phyloP scores from a whole-genome alignment of 2,329 filamentous ascomycete species.

The Fusarium tricinctum region DNA sequence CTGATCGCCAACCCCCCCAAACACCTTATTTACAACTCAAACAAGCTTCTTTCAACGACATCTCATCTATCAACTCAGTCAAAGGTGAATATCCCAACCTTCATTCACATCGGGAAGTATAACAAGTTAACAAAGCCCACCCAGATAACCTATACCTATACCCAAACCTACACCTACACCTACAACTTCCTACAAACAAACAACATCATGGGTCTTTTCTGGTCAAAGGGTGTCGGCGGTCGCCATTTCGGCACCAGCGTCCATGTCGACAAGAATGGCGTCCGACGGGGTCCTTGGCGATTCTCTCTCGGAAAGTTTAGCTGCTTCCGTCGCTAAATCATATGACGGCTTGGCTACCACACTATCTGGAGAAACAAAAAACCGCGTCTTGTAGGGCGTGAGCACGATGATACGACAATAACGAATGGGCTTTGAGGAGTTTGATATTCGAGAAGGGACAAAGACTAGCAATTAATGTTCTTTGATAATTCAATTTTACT shows the following conservation, averaged over 20 bases:
- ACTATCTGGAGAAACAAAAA: background rate
- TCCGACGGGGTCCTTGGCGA: slow-evolving; percentile 65
- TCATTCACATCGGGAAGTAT: background rate
- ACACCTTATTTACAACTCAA: slow-evolving; percentile 40
- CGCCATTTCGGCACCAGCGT: slow-evolving; percentile 66
- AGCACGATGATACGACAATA: slow-evolving; percentile 28
- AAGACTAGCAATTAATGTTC: slow-evolving; percentile 6
- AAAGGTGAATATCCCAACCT: slow-evolving; percentile 11
- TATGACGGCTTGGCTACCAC: background rate
- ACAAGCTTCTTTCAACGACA: slow-evolving; percentile 48
- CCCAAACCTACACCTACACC: background rate
- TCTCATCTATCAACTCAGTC: background rate
- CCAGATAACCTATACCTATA: slow-evolving; percentile 9
- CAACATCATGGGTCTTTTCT: slow-evolving; percentile 62
- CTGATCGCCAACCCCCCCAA: slow-evolving; percentile 37
- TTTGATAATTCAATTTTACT: slow-evolving; percentile 19
- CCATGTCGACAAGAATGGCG: slow-evolving; percentile 60
- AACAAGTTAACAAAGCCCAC: slow-evolving; percentile 10
- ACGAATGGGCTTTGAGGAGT: slow-evolving; percentile 29
- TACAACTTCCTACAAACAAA: slow-evolving; percentile 1
- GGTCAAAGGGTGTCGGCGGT: slow-evolving; percentile 61
- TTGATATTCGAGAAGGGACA: slow-evolving; percentile 3
- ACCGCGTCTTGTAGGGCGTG: background rate
- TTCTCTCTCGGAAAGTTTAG: slow-evolving; percentile 65
- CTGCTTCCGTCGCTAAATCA: slow-evolving; percentile 60